phyloP scores from a whole-genome alignment of 1,284 basidiomycete genomes.

The Moesziomyces globuligerus region DNA sequence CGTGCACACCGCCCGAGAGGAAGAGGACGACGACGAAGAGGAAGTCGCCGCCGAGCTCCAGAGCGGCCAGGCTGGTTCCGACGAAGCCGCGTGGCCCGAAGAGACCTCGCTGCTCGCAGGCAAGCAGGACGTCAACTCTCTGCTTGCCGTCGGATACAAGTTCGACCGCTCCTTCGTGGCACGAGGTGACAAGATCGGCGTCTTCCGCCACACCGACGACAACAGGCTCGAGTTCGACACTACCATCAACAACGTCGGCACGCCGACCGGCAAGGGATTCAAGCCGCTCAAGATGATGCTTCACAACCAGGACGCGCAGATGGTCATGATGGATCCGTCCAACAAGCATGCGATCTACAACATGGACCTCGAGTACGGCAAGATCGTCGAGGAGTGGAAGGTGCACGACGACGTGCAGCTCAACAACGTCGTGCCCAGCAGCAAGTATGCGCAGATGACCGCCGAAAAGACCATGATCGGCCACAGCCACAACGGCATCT shows the following conservation, averaged over 20 bases:
- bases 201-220: slow-evolving; percentile 87
- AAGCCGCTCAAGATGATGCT: slow-evolving; percentile 91
- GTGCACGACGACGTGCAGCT: slow-evolving; percentile 88
- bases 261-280: slow-evolving; percentile 84
- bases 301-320: slow-evolving; percentile 94
- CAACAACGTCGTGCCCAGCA: slow-evolving; percentile 87
- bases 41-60: slow-evolving; percentile 70
- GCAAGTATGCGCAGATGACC: slow-evolving; percentile 94
- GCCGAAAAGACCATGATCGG: slow-evolving; percentile 92
- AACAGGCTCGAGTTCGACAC: slow-evolving; percentile 85
- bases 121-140: slow-evolving; percentile 75
- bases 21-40: slow-evolving; percentile 73
- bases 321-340: slow-evolving; percentile 88
- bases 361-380: slow-evolving; percentile 94
- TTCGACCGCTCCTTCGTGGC: slow-evolving; percentile 95
- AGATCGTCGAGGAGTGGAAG: slow-evolving; percentile 99
- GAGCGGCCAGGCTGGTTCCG: slow-evolving; percentile 17
- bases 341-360: slow-evolving; percentile 87
- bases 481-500: slow-evolving; percentile 90
- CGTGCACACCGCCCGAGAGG: slow-evolving; percentile 53
- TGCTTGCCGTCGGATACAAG: slow-evolving; percentile 94
- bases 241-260: slow-evolving; percentile 85
- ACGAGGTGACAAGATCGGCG: slow-evolving; percentile 93
- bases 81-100: slow-evolving; percentile 32
- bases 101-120: slow-evolving; percentile 44